Base-by-base conservation (phyloP, 805 yeast genomes). In the Saturnispora dispora region DNA sequence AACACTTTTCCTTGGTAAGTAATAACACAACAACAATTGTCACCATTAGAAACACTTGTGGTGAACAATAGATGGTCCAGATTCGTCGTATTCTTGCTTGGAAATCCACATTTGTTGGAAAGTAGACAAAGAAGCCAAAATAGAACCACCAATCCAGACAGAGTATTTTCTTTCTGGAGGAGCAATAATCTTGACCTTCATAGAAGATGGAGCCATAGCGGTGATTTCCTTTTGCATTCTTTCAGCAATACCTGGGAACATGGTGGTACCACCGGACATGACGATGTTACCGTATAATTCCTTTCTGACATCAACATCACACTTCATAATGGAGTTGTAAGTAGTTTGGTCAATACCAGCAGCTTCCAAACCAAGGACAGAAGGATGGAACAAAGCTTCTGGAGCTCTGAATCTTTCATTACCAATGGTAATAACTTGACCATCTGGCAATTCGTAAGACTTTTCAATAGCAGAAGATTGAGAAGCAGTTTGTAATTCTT, bases 101-200 rank as follows among this genome's bases (percentile, higher is more conserved):
- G 98, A 90, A 87, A 93, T 89, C 99, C 99, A 93, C 98, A 93
- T 91, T 79, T 93, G 98, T 83, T 93, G 98, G 97, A 93, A 93
- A 74, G 99, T 93, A 58, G 96, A 88, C 73, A 93, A 84, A 55
- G 97, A 89, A 62, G 99, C 96, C 76, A 93, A 84, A 70, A 93
- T 93, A 65, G 98, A 93, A 79, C 99, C 99, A 83, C 99, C 99
- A 62, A 93, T 93, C 99, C 99, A 93, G 78, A 90, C 96, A 68
- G 96, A 87, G 86, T 87, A 93, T 78, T 93, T 93, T 78, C 99
- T 85, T 78, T 93, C 99, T 63, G 98, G 98, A 63, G 98, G 96
- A 72, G 99, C 99, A 72, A 86, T 86, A 72, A 93, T 90, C 86
- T 93, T 93, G 71, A 93, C 96, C 89, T 93, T 93, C 97, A 93